Base-by-base conservation (phyloP, 2,329 filamentous ascomycete species). In the Xylariomycetidae sp. region DNA sequence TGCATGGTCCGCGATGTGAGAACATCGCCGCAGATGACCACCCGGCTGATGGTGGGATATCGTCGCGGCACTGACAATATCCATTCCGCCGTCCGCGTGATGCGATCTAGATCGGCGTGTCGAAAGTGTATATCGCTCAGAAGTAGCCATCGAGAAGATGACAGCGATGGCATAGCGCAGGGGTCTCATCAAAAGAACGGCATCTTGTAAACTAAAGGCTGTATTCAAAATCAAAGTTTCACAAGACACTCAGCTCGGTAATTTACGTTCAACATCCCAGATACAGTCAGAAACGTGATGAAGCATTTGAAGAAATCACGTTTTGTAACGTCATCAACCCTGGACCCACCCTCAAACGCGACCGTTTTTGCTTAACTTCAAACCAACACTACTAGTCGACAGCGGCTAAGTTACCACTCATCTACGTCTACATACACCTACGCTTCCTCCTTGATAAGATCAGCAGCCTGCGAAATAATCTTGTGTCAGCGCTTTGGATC, bases 71-170 rank as follows among this genome's bases (percentile, higher is more conserved):
- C 31, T 1, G 48, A 49, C 14, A 46, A 40, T 25, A 59, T 53
- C 56, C 56, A 58, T 30, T 50, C 36, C 13, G 51, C 45, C 17
- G 56, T 56, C 18, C 41, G 42, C 17, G 37, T 40, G 15, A 52
- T 44, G 19, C 54, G 53, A 20, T 56, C 50, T 10, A 57, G 40
- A 34, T 58, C 54, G 27, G 43, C 33, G n/a, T 41, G 37, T 17
- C 44, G 48, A 45, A 59, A 59, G 38, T 58, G 56, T 31, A 58
- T 42, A 32, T 59, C 56, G 36, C 51, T 56, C n/a, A 54, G 30
- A 4, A 59, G 36, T 4, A 58, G 48, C 56, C 56, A 59, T 29
- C 45, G 46, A 17, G 31, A 17, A 18, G 8, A n/a, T 23, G 20
- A 23, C 20, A n/a, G 20, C n/a, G n/a, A n/a, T 8, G 8, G 20